Percentiles rank a stretch among this genome's conserved stretches.
Conservation (phyloP, 164 flowering plant genomes). For the Warburgia ugandensis region DNA sequence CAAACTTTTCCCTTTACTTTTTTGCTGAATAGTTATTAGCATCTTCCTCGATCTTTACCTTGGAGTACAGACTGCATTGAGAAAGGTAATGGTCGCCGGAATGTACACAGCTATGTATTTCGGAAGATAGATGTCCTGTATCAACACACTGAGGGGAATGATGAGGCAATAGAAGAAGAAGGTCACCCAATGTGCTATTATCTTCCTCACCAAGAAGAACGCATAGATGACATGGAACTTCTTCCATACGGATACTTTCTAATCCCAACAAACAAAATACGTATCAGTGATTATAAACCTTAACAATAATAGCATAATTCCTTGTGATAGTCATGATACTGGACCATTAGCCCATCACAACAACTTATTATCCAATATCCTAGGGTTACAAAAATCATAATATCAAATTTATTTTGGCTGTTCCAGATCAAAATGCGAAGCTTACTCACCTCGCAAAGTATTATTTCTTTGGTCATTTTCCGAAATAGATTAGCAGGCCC, state of each 20-base stretch:
- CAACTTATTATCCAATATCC: too few relatives aligned
- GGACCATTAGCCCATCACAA: not conserved
- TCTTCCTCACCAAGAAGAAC: constrained; percentile 74
- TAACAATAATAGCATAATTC: not conserved
- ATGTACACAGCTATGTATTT: constrained; percentile 50
- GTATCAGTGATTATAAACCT: not conserved
- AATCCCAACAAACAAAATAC: constrained; percentile 7
- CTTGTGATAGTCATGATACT: not conserved
- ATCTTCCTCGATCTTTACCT: constrained; percentile 26
- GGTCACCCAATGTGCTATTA: constrained; percentile 62
- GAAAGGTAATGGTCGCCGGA: constrained; percentile 53
- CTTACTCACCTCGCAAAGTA: constrained; percentile 30
- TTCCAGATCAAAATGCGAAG: too few relatives aligned
- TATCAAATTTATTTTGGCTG: too few relatives aligned
- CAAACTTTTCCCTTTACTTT: not conserved
- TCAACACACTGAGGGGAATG: constrained; percentile 42
- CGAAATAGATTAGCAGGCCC: constrained; percentile 76
- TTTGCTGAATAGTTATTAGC: not conserved
- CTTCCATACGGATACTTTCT: constrained; percentile 64
- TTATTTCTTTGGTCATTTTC: constrained; percentile 59
- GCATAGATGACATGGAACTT: constrained; percentile 52
- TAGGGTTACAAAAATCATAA: too few relatives aligned
- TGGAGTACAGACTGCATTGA: constrained; percentile 54
- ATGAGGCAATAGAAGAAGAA: constrained; percentile 69
- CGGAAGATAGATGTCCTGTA: constrained; percentile 50